phyloP scores from a whole-genome alignment of 257 asterid species.

The Leonotis leonurus region DNA sequence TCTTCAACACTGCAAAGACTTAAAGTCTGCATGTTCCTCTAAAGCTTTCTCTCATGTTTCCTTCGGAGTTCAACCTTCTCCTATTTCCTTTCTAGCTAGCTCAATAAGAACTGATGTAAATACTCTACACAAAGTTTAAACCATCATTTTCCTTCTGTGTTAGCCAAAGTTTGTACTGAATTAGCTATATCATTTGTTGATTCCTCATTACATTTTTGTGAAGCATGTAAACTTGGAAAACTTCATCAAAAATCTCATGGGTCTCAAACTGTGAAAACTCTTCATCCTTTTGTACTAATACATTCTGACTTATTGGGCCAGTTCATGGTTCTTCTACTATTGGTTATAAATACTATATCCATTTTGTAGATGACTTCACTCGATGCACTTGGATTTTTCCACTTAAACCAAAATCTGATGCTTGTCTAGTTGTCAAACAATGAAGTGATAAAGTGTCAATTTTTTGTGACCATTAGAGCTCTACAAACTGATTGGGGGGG shows the following conservation, averaged over 20 bases:
- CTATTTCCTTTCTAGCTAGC: no score
- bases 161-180: background rate
- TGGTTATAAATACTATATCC: background rate
- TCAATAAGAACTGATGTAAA: no score
- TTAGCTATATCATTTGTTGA: no score
- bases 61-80: no score
- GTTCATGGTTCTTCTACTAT: fast-evolving
- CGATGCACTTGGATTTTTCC: background rate
- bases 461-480: no score
- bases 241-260: background rate
- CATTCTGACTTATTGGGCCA: background rate
- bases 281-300: background rate
- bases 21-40: no score
- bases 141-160: background rate
- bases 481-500: no score
- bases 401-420: no score
- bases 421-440: no score
- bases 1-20: no score
- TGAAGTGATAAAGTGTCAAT: no score
- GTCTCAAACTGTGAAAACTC: background rate
- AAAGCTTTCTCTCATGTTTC: no score
- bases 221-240: background rate
- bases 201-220: background rate
- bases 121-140: background rate
- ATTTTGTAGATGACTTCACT: background rate